Evolutionary conservation across 1,139 yeast species (phyloP), one percentile per base, ranked within the genome.

Genomic region (Yamadazyma diospyri): DNA sequence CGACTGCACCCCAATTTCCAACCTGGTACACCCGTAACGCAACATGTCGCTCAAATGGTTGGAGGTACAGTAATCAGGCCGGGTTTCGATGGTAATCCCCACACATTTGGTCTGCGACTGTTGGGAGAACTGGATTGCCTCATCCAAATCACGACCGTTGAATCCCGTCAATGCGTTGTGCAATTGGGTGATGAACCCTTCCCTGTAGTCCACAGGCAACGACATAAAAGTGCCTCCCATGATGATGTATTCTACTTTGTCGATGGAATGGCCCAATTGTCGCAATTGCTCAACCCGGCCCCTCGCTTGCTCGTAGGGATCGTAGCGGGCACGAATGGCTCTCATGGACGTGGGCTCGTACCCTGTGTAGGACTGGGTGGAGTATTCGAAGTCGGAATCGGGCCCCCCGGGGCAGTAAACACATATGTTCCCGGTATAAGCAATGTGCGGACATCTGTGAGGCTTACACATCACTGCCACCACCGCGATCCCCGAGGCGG

Each of bases 161-260:
- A 79, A 88, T 19, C 99, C 99, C 10, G 96, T 86, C 36, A 92
- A 67, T 0, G 98, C 98, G 59, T 92, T 94, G 58, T 92, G 99
- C 46, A 92, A 65, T 49, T 84, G 88, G 11, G 92, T 77, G 41
- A 92, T 89, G 50, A 92, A 94, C 32, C 71, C 76, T 55, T 92
- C 98, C 39, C 98, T 70, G 59, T 92, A 92, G 34, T 83, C 92
- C 30, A 78, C 75, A 8, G 96, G 94, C 40, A 92, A 69, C 6
- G 95, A 84, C 99, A 92, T 92, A 55, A 92, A 92, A 0, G 99
- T 92, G 42, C 99, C 99, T 35, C 99, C 99, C 99, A 92, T 92
- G 46, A 92, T 82, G 44, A 92, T 92, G 56, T 92, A 92, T 58
- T 92, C 99, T 10, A 92, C 98, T 58, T 92, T 92, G 56, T 92